Conservation (phyloP, 108 stramenopile species). For the Cyclotella sp. region DNA sequence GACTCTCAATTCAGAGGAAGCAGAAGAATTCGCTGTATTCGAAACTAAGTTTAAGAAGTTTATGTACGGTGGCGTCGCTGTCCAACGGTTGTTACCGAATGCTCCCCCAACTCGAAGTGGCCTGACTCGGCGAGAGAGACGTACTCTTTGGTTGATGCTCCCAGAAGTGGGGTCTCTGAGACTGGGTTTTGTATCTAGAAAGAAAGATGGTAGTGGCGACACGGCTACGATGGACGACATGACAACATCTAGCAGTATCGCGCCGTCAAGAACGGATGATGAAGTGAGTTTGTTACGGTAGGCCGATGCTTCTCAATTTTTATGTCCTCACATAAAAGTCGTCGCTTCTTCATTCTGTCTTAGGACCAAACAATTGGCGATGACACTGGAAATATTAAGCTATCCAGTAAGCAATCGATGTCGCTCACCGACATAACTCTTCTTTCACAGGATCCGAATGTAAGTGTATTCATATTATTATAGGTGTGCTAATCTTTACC, state of each 20-base stretch:
- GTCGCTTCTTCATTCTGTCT: constrained; percentile 7
- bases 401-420: constrained; percentile 81
- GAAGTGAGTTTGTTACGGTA: constrained; percentile 27
- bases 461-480: constrained; percentile 8
- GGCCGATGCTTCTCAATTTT: background rate
- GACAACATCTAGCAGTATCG: constrained; percentile 38
- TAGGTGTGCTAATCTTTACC: background rate
- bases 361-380: constrained; percentile 40
- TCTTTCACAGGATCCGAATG: constrained; percentile 67
- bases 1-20: constrained; percentile 54
- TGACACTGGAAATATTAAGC: constrained; percentile 60
- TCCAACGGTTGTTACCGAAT: constrained; percentile 68
- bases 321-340: background rate
- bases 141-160: constrained; percentile 84
- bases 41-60: constrained; percentile 81
- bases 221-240: constrained; percentile 39
- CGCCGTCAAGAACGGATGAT: constrained; percentile 32
- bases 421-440: constrained; percentile 74
- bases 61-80: constrained; percentile 81
- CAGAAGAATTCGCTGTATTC: constrained; percentile 59
- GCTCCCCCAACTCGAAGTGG: constrained; percentile 40
- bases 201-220: constrained; percentile 41
- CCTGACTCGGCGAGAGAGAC: constrained; percentile 61
- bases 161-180: constrained; percentile 73
- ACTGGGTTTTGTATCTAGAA: constrained; percentile 82